Conservation (phyloP, 139 green algal genomes). For the Auxenochlorella protothecoides region DNA sequence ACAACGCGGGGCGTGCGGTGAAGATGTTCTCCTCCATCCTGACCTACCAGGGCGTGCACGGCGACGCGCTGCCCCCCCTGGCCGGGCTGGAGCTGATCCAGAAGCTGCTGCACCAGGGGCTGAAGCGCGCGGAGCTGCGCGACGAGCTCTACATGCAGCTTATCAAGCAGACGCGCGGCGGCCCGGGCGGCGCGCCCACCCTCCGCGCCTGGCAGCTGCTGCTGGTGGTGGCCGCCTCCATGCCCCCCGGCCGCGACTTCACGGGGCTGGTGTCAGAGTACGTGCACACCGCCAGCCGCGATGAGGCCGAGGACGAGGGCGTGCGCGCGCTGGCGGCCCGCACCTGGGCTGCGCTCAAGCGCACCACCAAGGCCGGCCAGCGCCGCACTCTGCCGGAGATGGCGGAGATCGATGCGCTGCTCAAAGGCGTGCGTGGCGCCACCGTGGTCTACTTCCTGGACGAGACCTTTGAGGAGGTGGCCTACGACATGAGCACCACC, state of each 20-base stretch:
- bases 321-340: slow-evolving; percentile 31
- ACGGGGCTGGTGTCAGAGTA: slow-evolving; percentile 78
- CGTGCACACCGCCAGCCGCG: slow-evolving; percentile 58
- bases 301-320: slow-evolving; percentile 32
- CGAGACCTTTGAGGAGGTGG: slow-evolving; percentile 91
- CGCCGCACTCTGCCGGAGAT: slow-evolving; percentile 53
- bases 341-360: slow-evolving; percentile 77
- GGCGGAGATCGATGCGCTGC: slow-evolving; percentile 74
- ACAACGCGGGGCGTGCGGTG: slow-evolving; percentile 66
- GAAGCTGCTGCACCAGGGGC: slow-evolving; percentile 83
- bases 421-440: slow-evolving; percentile 48
- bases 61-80: slow-evolving; percentile 24
- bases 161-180: slow-evolving; percentile 84
- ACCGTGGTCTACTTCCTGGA: slow-evolving; percentile 92
- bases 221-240: slow-evolving; percentile 61
- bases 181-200: slow-evolving; percentile 31
- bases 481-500: slow-evolving; percentile 79
- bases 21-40: slow-evolving; percentile 85
- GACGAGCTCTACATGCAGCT: slow-evolving; percentile 88
- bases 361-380: slow-evolving; percentile 73
- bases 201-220: slow-evolving; percentile 82
- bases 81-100: slow-evolving; percentile 54
- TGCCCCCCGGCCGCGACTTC: slow-evolving; percentile 86
- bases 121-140: slow-evolving; percentile 79
- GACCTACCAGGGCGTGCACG: slow-evolving; percentile 64